Conservation (phyloP, 2,329 filamentous ascomycete genomes). For the Fusarium ambrosium region DNA sequence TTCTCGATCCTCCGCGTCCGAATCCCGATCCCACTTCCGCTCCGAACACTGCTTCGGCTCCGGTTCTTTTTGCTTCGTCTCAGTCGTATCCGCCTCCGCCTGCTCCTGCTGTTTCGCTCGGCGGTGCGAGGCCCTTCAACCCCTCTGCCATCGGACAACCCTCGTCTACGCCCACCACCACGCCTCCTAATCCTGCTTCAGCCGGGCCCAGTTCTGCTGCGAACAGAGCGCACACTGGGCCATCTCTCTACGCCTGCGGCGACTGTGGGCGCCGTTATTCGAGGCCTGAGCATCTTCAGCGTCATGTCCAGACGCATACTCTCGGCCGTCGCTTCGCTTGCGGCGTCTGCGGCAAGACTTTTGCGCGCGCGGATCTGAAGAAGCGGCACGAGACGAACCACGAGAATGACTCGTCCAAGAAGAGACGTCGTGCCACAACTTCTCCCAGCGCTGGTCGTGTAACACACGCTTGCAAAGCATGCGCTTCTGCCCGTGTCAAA, state of each 20-base stretch:
- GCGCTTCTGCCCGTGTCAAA: constrained; percentile 66
- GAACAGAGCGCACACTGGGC: constrained; percentile 43
- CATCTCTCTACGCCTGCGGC: constrained; percentile 63
- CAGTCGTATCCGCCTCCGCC: constrained; percentile 36
- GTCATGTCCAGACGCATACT: constrained; percentile 65
- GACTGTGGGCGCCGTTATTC: constrained; percentile 66
- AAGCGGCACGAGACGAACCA: constrained; percentile 67
- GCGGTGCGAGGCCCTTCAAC: constrained; percentile 10
- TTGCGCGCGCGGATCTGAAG: constrained; percentile 66
- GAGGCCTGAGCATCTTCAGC: constrained; percentile 66
- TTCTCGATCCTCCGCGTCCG: constrained; percentile 49
- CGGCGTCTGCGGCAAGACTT: constrained; percentile 66
- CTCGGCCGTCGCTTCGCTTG: constrained; percentile 64
- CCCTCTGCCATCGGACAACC: constrained; percentile 13
- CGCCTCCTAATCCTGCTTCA: constrained; percentile 8
- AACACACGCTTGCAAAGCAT: constrained; percentile 66
- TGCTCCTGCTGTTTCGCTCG: not conserved
- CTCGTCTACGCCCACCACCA: constrained; percentile 5
- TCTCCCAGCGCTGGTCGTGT: constrained; percentile 63
- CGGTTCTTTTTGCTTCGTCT: constrained; percentile 21
- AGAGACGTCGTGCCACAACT: constrained; percentile 60
- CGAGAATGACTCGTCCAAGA: constrained; percentile 62
- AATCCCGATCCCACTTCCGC: constrained; percentile 16
- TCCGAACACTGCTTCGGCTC: constrained; percentile 16
- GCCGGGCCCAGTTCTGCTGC: constrained; percentile 12